A percentile compares a stretch with the other conserved stretches of the same genome.
Evolutionary conservation across 345 rosid genomes (phyloP).

Genomic region (Dimocarpus longan): DNA sequence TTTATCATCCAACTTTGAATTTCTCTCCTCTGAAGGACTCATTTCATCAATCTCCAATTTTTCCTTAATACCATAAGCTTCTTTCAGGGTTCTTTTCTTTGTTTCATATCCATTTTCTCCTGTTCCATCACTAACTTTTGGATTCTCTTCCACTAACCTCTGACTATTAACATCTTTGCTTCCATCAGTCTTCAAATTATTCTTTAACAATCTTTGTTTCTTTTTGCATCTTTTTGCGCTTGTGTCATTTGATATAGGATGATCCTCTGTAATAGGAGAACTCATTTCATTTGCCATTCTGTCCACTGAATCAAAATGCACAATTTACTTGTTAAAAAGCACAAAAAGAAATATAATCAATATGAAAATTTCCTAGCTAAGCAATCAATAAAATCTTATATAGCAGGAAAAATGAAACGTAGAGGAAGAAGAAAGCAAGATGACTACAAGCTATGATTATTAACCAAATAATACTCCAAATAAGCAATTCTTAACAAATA

Average conservation of each 20-base stretch:
- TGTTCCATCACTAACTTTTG: neutral
- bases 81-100: neutral
- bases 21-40: neutral
- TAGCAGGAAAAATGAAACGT: too few relatives aligned
- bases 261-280: slow-evolving; percentile 2
- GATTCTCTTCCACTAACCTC: neutral
- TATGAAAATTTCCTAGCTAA: neutral
- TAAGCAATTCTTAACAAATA: too few relatives aligned
- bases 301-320: neutral
- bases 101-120: neutral
- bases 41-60: slow-evolving; percentile 7
- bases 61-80: neutral
- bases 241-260: neutral
- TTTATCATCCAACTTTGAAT: neutral
- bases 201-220: neutral
- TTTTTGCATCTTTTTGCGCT: slow-evolving; percentile 2
- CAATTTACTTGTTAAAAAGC: neutral
- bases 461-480: neutral
- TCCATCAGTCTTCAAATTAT: neutral
- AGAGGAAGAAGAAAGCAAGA: too few relatives aligned
- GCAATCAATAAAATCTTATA: neutral
- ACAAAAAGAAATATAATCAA: neutral
- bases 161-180: neutral
- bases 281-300: slow-evolving; percentile 25
- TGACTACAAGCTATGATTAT: too few relatives aligned